Percentiles rank a stretch among this genome's conserved stretches.
Evolutionary conservation across 139 green algal genomes (phyloP).

Genomic region (Mesotaenium endlicherianum): DNA sequence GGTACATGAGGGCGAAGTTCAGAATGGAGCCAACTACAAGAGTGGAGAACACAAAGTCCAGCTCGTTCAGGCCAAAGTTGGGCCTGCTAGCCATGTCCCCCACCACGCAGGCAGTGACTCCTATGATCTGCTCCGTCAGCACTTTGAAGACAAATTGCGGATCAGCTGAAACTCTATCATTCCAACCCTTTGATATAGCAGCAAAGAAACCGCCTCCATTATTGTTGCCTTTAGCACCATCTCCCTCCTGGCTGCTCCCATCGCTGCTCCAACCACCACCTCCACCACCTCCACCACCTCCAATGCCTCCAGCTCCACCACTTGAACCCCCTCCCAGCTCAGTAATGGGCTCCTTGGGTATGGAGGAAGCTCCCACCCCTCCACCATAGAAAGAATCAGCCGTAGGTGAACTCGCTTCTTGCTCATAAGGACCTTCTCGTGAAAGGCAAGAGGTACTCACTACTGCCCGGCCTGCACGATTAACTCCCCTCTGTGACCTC

Average conservation of each 20-base stretch:
- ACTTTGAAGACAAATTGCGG: slow-evolving; percentile 90
- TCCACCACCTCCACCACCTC: not conserved
- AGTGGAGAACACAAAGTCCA: slow-evolving; percentile 97
- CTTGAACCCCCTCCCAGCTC: not conserved
- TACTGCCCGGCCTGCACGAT: too few species aligned
- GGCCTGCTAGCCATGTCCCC: slow-evolving; percentile 90
- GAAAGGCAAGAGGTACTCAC: too few species aligned
- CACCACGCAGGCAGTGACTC: slow-evolving; percentile 82
- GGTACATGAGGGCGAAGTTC: slow-evolving; percentile 94
- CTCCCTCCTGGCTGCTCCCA: not conserved
- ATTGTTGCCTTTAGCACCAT: not conserved
- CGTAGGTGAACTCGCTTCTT: too few species aligned
- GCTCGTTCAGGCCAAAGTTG: slow-evolving; percentile 94
- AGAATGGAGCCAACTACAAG: slow-evolving; percentile 92
- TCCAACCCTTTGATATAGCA: slow-evolving; percentile 70
- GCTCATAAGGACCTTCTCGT: too few species aligned
- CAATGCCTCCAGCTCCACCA: not conserved
- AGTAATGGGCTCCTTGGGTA: not conserved
- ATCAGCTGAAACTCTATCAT: slow-evolving; percentile 79
- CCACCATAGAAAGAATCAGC: too few species aligned
- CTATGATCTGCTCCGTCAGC: slow-evolving; percentile 88
- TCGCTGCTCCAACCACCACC: not conserved
- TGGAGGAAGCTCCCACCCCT: too few species aligned
- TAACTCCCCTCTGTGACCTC: too few species aligned
- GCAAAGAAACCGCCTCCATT: too few species aligned